These are phyloP conservation scores for Fusarium mundagurra DNA, from an alignment of 2,329 filamentous ascomycete genomes.

Conservation along the genomic window DNA sequence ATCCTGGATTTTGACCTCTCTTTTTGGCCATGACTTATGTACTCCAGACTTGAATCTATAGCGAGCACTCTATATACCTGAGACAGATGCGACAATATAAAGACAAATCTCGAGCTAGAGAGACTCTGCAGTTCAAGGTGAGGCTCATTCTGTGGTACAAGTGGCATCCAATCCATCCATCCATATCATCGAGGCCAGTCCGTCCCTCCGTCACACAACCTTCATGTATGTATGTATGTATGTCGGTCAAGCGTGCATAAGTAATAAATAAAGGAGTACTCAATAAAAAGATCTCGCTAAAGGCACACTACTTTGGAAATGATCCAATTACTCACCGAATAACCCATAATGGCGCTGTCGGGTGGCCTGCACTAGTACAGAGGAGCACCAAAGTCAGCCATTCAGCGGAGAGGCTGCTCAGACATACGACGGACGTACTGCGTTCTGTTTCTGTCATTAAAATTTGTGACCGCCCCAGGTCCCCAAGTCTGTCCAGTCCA, in stretches of 20 bases:
- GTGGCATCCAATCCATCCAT: constrained; percentile 5
- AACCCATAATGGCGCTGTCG: constrained; percentile 6
- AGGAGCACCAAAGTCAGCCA: neutral
- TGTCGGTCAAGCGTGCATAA: constrained; percentile 12
- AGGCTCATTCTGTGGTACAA: constrained; percentile 8
- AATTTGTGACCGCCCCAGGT: constrained; percentile 10
- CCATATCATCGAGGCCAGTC: constrained; percentile 1
- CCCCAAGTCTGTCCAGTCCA: neutral
- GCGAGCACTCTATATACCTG: neutral
- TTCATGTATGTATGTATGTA: neutral
- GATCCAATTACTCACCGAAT: constrained; percentile 11
- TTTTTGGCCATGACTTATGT: neutral
- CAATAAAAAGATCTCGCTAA: constrained; percentile 20
- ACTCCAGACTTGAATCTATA: neutral
- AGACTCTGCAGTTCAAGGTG: neutral
- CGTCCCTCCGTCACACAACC: constrained; percentile 4
- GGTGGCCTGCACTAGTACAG: constrained; percentile 20
- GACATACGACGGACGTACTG: neutral
- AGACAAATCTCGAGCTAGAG: neutral
- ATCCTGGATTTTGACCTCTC: constrained; percentile 17
- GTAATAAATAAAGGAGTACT: neutral
- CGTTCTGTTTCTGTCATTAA: constrained; percentile 21
- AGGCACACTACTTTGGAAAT: constrained; percentile 4
- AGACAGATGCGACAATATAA: neutral
- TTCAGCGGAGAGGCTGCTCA: constrained; percentile 8